Conservation (phyloP, 129 eudicot genomes). For the Tagetes patula region DNA sequence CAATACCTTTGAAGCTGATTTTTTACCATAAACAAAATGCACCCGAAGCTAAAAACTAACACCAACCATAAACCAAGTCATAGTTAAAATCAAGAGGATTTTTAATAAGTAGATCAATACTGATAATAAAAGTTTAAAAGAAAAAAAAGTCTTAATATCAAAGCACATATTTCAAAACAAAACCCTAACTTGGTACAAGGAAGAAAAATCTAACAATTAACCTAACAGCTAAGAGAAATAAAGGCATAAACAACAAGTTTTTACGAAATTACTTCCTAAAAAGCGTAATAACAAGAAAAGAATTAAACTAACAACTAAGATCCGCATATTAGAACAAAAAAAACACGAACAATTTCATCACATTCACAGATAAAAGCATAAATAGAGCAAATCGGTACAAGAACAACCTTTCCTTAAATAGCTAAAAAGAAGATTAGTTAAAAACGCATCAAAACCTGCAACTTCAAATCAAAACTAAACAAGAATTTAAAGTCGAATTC, state of each 20-base stretch:
- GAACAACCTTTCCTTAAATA: slow-evolving; percentile 19
- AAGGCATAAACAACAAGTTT: slow-evolving; percentile 1
- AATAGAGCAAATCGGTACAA: slow-evolving; percentile 23
- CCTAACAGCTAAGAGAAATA: background rate
- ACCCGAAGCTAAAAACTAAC: background rate
- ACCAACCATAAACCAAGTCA: background rate
- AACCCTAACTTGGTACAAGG: slow-evolving; percentile 22
- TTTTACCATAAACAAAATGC: slow-evolving; percentile 12
- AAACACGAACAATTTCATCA: slow-evolving; percentile 18
- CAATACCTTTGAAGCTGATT: slow-evolving; percentile 2
- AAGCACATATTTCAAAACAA: slow-evolving; percentile 12
- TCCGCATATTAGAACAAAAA: background rate
- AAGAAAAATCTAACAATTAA: slow-evolving; percentile 5
- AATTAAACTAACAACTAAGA: slow-evolving; percentile 7
- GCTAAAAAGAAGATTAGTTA: background rate
- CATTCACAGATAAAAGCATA: slow-evolving; percentile 23
- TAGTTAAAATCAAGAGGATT: background rate
- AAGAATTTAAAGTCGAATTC: slow-evolving; percentile 14
- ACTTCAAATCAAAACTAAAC: slow-evolving; percentile 14
- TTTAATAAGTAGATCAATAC: slow-evolving; percentile 26
- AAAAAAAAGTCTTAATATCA: background rate
- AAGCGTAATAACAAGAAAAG: slow-evolving; percentile 22
- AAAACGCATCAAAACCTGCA: background rate
- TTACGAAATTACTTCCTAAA: slow-evolving; percentile 11
- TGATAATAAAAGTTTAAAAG: slow-evolving; percentile 16